These are phyloP conservation scores for Aspergillus sp. DNA, from an alignment of 2,329 filamentous ascomycete species.

Conservation along the genomic window DNA sequence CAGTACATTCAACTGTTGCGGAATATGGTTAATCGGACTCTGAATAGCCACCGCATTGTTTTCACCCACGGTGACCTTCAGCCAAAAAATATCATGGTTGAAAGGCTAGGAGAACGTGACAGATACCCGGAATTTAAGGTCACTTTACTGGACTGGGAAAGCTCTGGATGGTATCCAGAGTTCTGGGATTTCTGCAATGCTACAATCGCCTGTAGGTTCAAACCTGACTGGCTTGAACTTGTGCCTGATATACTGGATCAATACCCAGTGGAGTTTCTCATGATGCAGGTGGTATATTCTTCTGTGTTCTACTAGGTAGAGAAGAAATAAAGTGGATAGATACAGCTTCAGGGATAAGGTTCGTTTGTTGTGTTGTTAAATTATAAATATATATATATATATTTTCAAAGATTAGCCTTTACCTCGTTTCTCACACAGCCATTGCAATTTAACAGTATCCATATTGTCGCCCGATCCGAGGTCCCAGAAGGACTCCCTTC, in stretches of 20 bases:
- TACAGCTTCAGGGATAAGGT: too few relatives aligned
- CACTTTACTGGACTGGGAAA: conserved; percentile 9
- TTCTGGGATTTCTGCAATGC: conserved; percentile 15
- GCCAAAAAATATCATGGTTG: conserved; percentile 12
- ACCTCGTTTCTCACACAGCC: too few relatives aligned
- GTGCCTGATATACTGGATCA: conserved; percentile 9
- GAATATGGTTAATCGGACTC: conserved; percentile 12
- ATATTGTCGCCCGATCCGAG: too few relatives aligned
- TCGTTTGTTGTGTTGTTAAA: too few relatives aligned
- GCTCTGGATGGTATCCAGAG: conserved; percentile 11
- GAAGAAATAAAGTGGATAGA: neutral
- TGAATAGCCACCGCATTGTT: conserved; percentile 10
- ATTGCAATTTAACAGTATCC: too few relatives aligned
- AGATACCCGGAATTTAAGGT: conserved; percentile 2
- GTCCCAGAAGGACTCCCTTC: too few relatives aligned
- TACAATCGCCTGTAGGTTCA: conserved; percentile 9
- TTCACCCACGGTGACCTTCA: conserved; percentile 13
- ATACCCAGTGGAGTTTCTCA: conserved; percentile 8
- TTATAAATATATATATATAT: too few relatives aligned
- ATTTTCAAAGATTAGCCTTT: too few relatives aligned
- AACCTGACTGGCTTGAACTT: conserved; percentile 10
- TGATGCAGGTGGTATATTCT: conserved; percentile 10
- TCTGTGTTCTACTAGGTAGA: conserved; percentile 6
- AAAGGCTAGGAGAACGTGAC: conserved; percentile 2
- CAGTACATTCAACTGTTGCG: conserved; percentile 10